Percentiles rank a stretch among this genome's conserved stretches.
These are phyloP conservation scores for Colletotrichum siamense DNA, from an alignment of 2,329 filamentous ascomycete genomes.

Conservation along the genomic window DNA sequence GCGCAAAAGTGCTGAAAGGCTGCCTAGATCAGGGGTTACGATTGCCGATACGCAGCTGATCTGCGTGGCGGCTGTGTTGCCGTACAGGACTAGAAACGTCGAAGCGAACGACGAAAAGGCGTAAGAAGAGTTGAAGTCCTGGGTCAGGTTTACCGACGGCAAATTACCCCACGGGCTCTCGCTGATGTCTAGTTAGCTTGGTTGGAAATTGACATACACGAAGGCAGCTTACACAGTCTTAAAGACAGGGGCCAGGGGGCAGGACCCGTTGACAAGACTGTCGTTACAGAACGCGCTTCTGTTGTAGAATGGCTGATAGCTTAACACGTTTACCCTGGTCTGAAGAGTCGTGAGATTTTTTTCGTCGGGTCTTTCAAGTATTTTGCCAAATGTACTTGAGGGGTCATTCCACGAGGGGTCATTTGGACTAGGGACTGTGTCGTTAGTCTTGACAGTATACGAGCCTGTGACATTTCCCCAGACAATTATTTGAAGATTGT, in stretches of 20 bases:
- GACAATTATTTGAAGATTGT: conserved; percentile 77
- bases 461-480: conserved; percentile 92
- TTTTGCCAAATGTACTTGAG: conserved; percentile 79
- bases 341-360: conserved; percentile 76
- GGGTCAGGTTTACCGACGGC: conserved; percentile 75
- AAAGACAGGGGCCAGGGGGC: conserved; percentile 80
- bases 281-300: conserved; percentile 70
- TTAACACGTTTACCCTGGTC: conserved; percentile 74
- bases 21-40: conserved; percentile 83
- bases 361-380: conserved; percentile 62
- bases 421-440: conserved; percentile 39
- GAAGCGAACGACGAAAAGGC: conserved; percentile 83
- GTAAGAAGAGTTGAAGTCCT: conserved; percentile 82
- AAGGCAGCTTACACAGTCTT: conserved; percentile 40
- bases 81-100: conserved; percentile 77
- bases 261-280: conserved; percentile 64
- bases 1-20: conserved; percentile 70
- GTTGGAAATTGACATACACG: background rate
- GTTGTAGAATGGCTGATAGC: conserved; percentile 71
- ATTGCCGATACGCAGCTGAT: conserved; percentile 84
- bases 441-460: conserved; percentile 31
- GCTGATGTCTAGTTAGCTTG: background rate
- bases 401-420: conserved; percentile 67
- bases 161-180: conserved; percentile 47
- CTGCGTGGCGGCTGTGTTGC: conserved; percentile 65